phyloP scores from a whole-genome alignment of 1,284 basidiomycete genomes.

The Malassezia sympodialis region DNA sequence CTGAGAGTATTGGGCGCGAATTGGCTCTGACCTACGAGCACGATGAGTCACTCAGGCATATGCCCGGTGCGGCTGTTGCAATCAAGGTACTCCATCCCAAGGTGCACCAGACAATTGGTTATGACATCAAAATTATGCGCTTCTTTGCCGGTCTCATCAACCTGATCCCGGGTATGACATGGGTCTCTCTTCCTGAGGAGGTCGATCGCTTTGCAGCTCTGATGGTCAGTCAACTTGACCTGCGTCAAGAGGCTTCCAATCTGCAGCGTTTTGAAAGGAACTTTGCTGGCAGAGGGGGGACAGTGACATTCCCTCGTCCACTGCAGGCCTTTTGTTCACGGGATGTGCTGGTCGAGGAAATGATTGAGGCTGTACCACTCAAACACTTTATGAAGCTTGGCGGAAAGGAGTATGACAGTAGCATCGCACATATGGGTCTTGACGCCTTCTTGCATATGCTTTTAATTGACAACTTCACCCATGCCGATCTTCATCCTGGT shows the following conservation, averaged over 20 bases:
- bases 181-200: constrained; percentile 92
- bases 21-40: constrained; percentile 36
- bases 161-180: constrained; percentile 80
- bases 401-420: constrained; percentile 70
- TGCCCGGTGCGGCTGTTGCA: constrained; percentile 58
- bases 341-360: constrained; percentile 83
- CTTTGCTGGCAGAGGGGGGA: constrained; percentile 63
- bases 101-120: constrained; percentile 62
- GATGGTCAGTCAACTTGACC: constrained; percentile 91
- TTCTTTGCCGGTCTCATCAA: constrained; percentile 77
- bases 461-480: constrained; percentile 92
- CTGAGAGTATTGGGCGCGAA: constrained; percentile 12
- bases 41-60: constrained; percentile 16
- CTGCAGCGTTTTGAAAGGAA: constrained; percentile 74
- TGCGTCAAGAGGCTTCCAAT: constrained; percentile 82
- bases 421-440: constrained; percentile 81
- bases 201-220: constrained; percentile 88
- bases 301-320: constrained; percentile 81
- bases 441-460: constrained; percentile 98
- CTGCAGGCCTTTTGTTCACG: constrained; percentile 66
- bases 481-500: constrained; percentile 73
- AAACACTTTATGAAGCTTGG: constrained; percentile 79
- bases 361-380: constrained; percentile 79
- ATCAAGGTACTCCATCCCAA: constrained; percentile 88
- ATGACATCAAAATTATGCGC: constrained; percentile 86